Conservation (phyloP, 177 flowering plant genomes). For the Vitis hybrid region DNA sequence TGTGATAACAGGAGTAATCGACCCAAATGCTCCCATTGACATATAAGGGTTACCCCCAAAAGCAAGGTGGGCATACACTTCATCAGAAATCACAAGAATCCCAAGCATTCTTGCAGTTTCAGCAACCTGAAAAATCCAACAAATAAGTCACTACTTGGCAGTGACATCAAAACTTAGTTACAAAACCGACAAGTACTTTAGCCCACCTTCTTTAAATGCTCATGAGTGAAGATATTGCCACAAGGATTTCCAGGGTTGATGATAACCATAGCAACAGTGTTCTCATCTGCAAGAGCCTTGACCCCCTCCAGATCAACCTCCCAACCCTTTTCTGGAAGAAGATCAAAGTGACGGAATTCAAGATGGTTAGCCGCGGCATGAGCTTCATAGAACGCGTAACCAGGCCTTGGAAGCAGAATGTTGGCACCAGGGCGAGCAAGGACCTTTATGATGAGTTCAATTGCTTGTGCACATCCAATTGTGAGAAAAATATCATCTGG, state of each 20-base stretch:
- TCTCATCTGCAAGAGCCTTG: constrained; percentile 34
- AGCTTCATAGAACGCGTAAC: constrained; percentile 43
- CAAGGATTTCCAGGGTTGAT: constrained; percentile 40
- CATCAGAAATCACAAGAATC: constrained; percentile 50
- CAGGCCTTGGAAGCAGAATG: constrained; percentile 51
- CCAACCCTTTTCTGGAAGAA: constrained; percentile 37
- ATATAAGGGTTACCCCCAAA: constrained; percentile 48
- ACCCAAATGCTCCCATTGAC: constrained; percentile 49
- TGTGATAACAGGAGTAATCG: constrained; percentile 46
- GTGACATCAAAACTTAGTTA: background rate
- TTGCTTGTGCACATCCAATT: constrained; percentile 40
- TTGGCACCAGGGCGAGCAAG: constrained; percentile 48
- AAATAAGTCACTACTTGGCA: background rate
- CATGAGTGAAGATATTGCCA: constrained; percentile 26
- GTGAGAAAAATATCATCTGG: constrained; percentile 43
- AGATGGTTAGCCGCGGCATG: constrained; percentile 21
- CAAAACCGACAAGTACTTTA: background rate
- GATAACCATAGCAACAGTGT: constrained; percentile 34
- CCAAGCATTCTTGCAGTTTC: constrained; percentile 54
- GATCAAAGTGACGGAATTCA: constrained; percentile 46
- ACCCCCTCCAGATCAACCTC: constrained; percentile 31
- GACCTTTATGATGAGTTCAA: constrained; percentile 33
- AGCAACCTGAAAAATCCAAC: constrained; percentile 34
- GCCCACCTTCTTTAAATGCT: constrained; percentile 31
- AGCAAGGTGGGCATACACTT: constrained; percentile 45